phyloP scores from a whole-genome alignment of 306 rosid genomes.

The Potentilla sterilis region DNA sequence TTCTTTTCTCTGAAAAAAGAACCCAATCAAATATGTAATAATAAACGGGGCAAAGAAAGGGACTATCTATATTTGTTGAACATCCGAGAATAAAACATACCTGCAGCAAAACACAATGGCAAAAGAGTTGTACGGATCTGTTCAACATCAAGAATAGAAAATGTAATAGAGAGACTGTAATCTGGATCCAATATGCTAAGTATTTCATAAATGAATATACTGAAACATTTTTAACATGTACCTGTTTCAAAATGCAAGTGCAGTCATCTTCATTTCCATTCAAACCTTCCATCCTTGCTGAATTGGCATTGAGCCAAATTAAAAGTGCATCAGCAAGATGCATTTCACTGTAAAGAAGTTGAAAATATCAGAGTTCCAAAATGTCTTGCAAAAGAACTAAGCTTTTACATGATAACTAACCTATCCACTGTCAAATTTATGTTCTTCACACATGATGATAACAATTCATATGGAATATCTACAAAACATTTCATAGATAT shows the following conservation, averaged over 20 bases:
- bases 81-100: slow-evolving; percentile 39
- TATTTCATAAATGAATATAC: slow-evolving; percentile 17
- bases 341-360: slow-evolving; percentile 62
- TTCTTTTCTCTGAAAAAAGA: slow-evolving; percentile 58
- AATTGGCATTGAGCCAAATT: slow-evolving; percentile 56
- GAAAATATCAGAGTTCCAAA: slow-evolving; percentile 27
- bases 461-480: slow-evolving; percentile 50
- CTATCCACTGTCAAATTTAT: slow-evolving; percentile 69
- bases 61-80: slow-evolving; percentile 24
- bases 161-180: not conserved
- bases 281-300: slow-evolving; percentile 37
- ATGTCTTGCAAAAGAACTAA: slow-evolving; percentile 17
- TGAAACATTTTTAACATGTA: slow-evolving; percentile 27
- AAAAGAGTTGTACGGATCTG: slow-evolving; percentile 73
- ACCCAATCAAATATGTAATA: slow-evolving; percentile 33
- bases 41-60: slow-evolving; percentile 34
- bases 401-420: slow-evolving; percentile 35
- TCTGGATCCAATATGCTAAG: too few species aligned
- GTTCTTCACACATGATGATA: slow-evolving; percentile 51
- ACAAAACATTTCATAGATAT: slow-evolving; percentile 33
- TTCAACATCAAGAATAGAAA: slow-evolving; percentile 21
- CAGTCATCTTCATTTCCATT: slow-evolving; percentile 33
- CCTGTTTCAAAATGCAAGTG: slow-evolving; percentile 52
- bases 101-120: slow-evolving; percentile 81
- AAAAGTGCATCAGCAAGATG: slow-evolving; percentile 62